Conservation (phyloP, 106 monocot genomes). For the Ottelia alismoides region DNA sequence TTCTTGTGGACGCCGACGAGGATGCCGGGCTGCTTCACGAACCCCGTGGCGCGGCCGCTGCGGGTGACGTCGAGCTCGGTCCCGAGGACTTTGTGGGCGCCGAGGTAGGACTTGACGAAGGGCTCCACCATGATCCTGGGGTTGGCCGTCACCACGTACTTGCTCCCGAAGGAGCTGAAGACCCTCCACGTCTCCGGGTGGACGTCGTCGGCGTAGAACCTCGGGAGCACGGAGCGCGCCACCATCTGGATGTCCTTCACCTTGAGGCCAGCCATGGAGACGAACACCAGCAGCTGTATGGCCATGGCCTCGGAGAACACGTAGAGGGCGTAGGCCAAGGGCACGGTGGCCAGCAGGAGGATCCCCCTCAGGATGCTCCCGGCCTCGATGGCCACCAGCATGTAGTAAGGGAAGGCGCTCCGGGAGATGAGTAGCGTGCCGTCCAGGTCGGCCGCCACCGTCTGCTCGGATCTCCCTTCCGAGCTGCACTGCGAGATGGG, state of each 20-base stretch:
- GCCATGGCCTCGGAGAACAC: conserved; percentile 19
- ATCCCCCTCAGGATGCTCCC: conserved; percentile 19
- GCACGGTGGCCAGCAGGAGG: conserved; percentile 16
- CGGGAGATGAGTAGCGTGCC: conserved; percentile 22
- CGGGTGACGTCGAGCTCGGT: conserved; percentile 21
- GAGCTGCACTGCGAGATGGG: conserved; percentile 28
- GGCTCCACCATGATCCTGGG: conserved; percentile 31
- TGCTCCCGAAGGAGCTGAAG: conserved; percentile 16
- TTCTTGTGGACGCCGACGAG: conserved; percentile 21
- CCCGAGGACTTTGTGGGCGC: conserved; percentile 21
- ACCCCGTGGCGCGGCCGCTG: conserved; percentile 17
- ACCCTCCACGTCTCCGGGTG: conserved; percentile 23
- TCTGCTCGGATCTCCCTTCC: conserved; percentile 20
- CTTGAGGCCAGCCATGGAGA: conserved; percentile 24
- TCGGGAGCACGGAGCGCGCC: conserved; percentile 22
- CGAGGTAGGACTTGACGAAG: conserved; percentile 18
- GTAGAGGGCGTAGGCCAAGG: conserved; percentile 10
- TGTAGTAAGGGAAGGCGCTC: conserved; percentile 36
- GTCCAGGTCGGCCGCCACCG: conserved; percentile 29
- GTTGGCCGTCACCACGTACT: conserved; percentile 20
- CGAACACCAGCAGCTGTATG: conserved; percentile 18
- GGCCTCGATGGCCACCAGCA: conserved; percentile 32
- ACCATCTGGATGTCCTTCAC: conserved; percentile 23
- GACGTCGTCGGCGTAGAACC: conserved; percentile 30
- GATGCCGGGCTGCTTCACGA: conserved; percentile 19